Evolutionary conservation across 805 yeast species (phyloP), one percentile per base, ranked within the genome.

Genomic region (Tetrapisispora namnaoensis): DNA sequence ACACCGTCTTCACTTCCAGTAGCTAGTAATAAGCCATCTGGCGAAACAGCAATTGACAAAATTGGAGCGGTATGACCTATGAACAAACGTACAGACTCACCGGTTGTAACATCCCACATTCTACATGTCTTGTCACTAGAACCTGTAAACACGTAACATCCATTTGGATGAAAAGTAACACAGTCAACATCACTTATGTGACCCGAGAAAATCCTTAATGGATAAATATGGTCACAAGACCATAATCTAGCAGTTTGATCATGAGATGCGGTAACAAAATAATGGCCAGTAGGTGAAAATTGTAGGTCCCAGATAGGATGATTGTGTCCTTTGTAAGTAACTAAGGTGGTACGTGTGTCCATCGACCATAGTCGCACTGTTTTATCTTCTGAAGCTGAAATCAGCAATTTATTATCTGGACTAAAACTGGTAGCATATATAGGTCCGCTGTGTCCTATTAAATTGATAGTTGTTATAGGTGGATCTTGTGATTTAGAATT

Each of bases 281-380:
- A 93, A 69, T 93, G 98, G 5, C 99, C 99, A 58, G 86, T 71
- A 2, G 99, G 99, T 2, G 95, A 82, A 61, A 88, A 93, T 58
- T 84, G 78, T 8, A 93, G 97, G 63, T 93, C 98, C 99, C 99
- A 93, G 27, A 93, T 85, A 1, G 99, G 98, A 56, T 87, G 95
- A 59, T 82, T 87, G 63, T 93, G 99, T 9, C 98, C 97, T 65
- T 87, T 88, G 69, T 93, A 93, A n/a, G 89, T 78, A 1, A 93
- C 99, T 44, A 93, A 73, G 1, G 95, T 82, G 0, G 95, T 80
- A 63, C 79, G 87, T 1, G 97, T 85, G 61, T 93, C 98, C 66
- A 87, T 68, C 1, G 96, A 87, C 99, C 99, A 93, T 50, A 93
- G 69, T 53, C 96, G 74, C 4, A 84, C 95, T 0, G 97, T 86